Conservation (phyloP, 495 filamentous ascomycete species). For the Hypoxylon lienhwacheense region DNA sequence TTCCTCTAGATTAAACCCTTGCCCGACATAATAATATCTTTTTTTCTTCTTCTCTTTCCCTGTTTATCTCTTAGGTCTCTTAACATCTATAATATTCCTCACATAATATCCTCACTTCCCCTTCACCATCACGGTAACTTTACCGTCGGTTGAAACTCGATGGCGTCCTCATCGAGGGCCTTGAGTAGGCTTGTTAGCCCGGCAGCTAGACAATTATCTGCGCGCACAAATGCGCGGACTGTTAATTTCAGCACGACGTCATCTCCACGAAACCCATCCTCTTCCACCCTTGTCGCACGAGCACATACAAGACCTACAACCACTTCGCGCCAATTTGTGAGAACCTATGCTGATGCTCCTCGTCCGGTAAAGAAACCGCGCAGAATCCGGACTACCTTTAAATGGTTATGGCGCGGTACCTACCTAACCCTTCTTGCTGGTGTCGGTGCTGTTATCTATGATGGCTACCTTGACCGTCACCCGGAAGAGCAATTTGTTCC, state of each 20-base stretch:
- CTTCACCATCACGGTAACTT: slow-evolving; percentile 9
- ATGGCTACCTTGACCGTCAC: slow-evolving; percentile 77
- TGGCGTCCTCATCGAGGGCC: slow-evolving; percentile 31
- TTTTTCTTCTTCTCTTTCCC: slow-evolving; percentile 7
- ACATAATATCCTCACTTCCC: too few species aligned
- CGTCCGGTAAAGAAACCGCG: slow-evolving; percentile 41
- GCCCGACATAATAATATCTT: slow-evolving; percentile 6
- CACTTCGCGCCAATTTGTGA: slow-evolving; percentile 43
- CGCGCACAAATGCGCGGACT: slow-evolving; percentile 9
- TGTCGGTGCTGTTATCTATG: slow-evolving; percentile 71
- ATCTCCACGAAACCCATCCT: slow-evolving; percentile 10
- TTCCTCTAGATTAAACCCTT: neutral
- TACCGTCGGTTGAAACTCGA: slow-evolving; percentile 13
- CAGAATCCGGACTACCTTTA: slow-evolving; percentile 45
- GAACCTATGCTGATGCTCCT: slow-evolving; percentile 45
- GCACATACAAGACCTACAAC: slow-evolving; percentile 1
- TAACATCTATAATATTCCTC: too few species aligned
- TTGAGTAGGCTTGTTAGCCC: slow-evolving; percentile 20
- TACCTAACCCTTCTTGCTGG: slow-evolving; percentile 70
- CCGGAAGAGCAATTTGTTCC: slow-evolving; percentile 78
- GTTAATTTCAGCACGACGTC: slow-evolving; percentile 25
- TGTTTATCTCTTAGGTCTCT: neutral
- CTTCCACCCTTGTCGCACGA: slow-evolving; percentile 17
- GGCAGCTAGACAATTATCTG: slow-evolving; percentile 23
- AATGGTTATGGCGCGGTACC: slow-evolving; percentile 70